Base-by-base conservation (phyloP, 1,139 yeast species). In the Candida glucosophila region DNA sequence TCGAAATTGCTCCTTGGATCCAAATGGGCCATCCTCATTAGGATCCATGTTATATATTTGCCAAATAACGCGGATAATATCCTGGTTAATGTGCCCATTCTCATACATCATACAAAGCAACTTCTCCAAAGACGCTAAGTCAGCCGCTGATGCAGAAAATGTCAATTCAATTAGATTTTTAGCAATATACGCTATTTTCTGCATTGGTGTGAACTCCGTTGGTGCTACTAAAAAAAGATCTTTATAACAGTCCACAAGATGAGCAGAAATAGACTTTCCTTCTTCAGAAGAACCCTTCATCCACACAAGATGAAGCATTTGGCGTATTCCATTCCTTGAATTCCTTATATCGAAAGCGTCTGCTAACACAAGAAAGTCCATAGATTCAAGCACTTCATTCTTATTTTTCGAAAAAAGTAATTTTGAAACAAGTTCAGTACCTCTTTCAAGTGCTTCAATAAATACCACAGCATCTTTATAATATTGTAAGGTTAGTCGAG, bases 291-390 rank as follows among this genome's bases (percentile, higher is more conserved):
- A 75, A 2, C 94, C 94, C 44, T 83, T 85, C 69, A 83, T 79
- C 98, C 98, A 90, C 2, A 90, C 92, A 29, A 90, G 66, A 52
- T 92, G 97, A 23, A 90, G 67, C 95, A 90, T 90, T 39, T 74
- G 71, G 27, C 88, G 73, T 27, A 90, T 78, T 5, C 95, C 97
- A 3, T 53, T 45, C 3, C 56, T 48, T 2, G 95, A 74, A 19
- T 72, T 71, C 37, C 79, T 82, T 20, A 90, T 63, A n/a, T 76
- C 81, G 44, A 72, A 88, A 0, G 97, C 95, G 48, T 90, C 96
- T 2, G 92, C 83, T 17, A 85, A 58, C 3, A 88, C 96, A 39
- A 90, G 73, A 36, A 85, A 78, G 42, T 86, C 95, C 95, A 90
- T 88, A 0, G 94, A 73, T 40, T 88, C 96, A 21, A 88, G 64